Base-by-base conservation (phyloP, 2,329 filamentous ascomycete species). In the Cytospora piceae region DNA sequence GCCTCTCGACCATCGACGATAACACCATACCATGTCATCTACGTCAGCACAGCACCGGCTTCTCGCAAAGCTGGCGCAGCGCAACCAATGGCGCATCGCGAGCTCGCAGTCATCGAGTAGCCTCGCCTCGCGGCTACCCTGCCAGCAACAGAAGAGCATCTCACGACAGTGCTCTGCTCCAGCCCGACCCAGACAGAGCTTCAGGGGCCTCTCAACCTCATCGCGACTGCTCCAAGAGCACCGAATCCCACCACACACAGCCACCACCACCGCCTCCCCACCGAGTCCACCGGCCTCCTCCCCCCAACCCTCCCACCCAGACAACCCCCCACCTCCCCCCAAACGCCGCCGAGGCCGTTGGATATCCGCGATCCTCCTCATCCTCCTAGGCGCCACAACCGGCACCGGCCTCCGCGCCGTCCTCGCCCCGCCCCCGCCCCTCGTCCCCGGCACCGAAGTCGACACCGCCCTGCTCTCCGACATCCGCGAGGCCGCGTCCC, bases 381-480 rank as follows among this genome's bases (percentile, higher is more conserved):
- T 83, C 61, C 57, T 79, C 64, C 39, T 80, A 52, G 83, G 83
- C 67, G 62, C 74, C 22, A 65, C 72, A 31, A 69, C 72, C 58
- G 83, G 82, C 68, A 76, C 76, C 60, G 70, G 77, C 55, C 68
- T 78, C 57, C 73, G 76, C 15, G 69, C 80, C n/a, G 72, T 79
- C 52, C 69, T 85, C 62, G 73, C 76, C 2, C 83, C 83, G 0
- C 80, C 80, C 1, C 68, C 77, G 3, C 77, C 80, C 1, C 79
- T 79, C 0, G 63, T 69, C 2, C 75, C 78, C 0, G 80, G 77
- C 42, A 76, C 77, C 3, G 69, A 74, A 29, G 75, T 79, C 63
- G 83, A 86, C 73, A 66, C 68, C 12, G 69, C 78, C 61, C 75
- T 81, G 24, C 72, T 77, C n/a, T 67, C 71, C 20, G 73, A 76